Percentiles rank a stretch among this genome's conserved stretches.
Conservation (phyloP, 2,329 filamentous ascomycete species). For the Fonsecaea monophora region DNA sequence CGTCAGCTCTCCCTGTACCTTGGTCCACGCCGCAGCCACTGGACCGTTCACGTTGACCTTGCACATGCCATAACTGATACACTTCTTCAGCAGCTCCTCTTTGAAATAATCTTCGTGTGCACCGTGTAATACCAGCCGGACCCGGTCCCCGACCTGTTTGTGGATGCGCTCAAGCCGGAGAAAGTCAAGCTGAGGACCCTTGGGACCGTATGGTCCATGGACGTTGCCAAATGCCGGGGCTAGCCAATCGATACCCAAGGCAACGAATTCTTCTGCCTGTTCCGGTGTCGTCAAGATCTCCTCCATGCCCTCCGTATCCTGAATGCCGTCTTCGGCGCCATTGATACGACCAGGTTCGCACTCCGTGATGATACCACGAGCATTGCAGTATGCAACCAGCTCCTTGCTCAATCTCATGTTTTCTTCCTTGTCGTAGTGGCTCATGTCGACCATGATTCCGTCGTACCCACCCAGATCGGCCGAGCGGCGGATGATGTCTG, state of each 20-base stretch:
- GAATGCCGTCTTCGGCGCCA: slow-evolving; percentile 75
- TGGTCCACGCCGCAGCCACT: slow-evolving; percentile 48
- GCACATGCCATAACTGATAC: slow-evolving; percentile 61
- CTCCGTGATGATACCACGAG: slow-evolving; percentile 70
- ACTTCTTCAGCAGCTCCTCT: slow-evolving; percentile 61
- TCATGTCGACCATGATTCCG: slow-evolving; percentile 80
- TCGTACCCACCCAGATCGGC: slow-evolving; percentile 70
- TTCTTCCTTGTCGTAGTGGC: slow-evolving; percentile 72
- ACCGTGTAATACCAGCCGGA: slow-evolving; percentile 64
- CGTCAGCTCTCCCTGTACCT: slow-evolving; percentile 58
- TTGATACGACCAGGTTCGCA: slow-evolving; percentile 75
- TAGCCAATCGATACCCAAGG: slow-evolving; percentile 75
- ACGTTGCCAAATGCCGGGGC: slow-evolving; percentile 79
- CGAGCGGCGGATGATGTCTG: slow-evolving; percentile 62
- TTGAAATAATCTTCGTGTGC: slow-evolving; percentile 65
- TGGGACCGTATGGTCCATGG: slow-evolving; percentile 71
- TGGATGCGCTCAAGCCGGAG: slow-evolving; percentile 60
- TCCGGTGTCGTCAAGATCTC: slow-evolving; percentile 70
- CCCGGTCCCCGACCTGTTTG: slow-evolving; percentile 56
- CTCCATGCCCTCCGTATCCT: slow-evolving; percentile 69
- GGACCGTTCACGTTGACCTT: slow-evolving; percentile 56
- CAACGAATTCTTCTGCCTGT: slow-evolving; percentile 73
- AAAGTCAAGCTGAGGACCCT: slow-evolving; percentile 38
- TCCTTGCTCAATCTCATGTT: slow-evolving; percentile 70
- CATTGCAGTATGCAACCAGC: slow-evolving; percentile 68